Percentiles rank a stretch among this genome's conserved stretches.
phyloP scores from a whole-genome alignment of 2,329 filamentous ascomycete genomes.

The Aureobasidium sp. region DNA sequence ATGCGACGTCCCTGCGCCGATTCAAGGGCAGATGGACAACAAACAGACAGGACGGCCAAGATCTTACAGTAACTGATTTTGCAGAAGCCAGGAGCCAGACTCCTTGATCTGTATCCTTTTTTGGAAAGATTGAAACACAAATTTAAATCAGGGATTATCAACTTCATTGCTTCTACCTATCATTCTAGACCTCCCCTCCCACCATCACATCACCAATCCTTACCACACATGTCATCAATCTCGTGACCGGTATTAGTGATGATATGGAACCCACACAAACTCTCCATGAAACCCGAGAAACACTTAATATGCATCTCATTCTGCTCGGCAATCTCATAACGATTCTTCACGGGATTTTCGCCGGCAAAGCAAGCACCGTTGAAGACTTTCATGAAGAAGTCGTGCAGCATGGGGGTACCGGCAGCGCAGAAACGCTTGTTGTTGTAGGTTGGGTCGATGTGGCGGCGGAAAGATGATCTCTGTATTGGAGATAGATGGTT shows the following conservation, averaged over 20 bases:
- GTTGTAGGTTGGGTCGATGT: neutral
- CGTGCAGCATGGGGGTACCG: neutral
- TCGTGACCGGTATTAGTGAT: neutral
- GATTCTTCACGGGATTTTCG: too few relatives aligned
- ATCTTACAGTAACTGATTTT: too few relatives aligned
- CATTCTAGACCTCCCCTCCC: too few relatives aligned
- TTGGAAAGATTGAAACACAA: too few relatives aligned
- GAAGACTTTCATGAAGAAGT: neutral
- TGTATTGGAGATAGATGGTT: neutral
- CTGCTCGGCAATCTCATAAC: neutral
- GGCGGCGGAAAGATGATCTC: neutral
- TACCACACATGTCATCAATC: neutral
- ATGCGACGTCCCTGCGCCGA: too few relatives aligned
- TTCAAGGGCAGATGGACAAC: too few relatives aligned
- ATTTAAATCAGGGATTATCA: too few relatives aligned
- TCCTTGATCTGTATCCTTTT: too few relatives aligned
- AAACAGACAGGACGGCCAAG: too few relatives aligned
- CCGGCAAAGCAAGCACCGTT: neutral
- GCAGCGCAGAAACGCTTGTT: neutral
- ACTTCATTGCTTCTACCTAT: too few relatives aligned
- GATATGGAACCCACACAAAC: neutral
- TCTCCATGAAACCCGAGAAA: neutral
- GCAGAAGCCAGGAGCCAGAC: too few relatives aligned
- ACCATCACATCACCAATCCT: neutral
- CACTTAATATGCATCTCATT: neutral